phyloP scores from a whole-genome alignment of 805 yeast species.

The Sugiyamaella marilandica region DNA sequence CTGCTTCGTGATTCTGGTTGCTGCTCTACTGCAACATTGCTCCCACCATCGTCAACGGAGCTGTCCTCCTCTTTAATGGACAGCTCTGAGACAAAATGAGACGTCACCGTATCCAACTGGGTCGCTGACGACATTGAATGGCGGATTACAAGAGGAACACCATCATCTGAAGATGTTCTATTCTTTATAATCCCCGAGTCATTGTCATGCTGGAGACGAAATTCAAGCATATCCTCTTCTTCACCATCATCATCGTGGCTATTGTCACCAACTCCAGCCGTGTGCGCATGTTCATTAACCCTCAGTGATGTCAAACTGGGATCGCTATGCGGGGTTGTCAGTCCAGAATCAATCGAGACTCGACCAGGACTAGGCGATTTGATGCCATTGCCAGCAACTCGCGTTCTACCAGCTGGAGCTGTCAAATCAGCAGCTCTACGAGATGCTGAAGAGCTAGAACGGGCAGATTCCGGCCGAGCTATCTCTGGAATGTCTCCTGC shows the following conservation, averaged over 20 bases:
- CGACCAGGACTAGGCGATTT: background rate
- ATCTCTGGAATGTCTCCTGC: background rate
- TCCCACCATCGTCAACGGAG: background rate
- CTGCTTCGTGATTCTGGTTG: too few relatives aligned
- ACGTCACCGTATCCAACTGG: too few relatives aligned
- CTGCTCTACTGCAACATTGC: background rate
- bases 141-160: constrained; percentile 20
- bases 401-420: background rate
- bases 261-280: too few relatives aligned
- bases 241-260: constrained; percentile 14
- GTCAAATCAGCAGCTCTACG: background rate
- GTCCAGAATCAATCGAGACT: background rate
- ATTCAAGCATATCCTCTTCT: constrained; percentile 35
- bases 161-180: constrained; percentile 14
- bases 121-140: constrained; percentile 12
- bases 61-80: background rate
- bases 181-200: constrained; percentile 24
- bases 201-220: constrained; percentile 30
- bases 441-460: background rate
- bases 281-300: too few relatives aligned
- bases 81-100: too few relatives aligned
- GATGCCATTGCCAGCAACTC: background rate
- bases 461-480: background rate
- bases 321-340: background rate
- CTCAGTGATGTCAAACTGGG: too few relatives aligned